These are phyloP conservation scores for Nicotiana sylvestris DNA, from an alignment of 257 asterid species.

Conservation along the genomic window DNA sequence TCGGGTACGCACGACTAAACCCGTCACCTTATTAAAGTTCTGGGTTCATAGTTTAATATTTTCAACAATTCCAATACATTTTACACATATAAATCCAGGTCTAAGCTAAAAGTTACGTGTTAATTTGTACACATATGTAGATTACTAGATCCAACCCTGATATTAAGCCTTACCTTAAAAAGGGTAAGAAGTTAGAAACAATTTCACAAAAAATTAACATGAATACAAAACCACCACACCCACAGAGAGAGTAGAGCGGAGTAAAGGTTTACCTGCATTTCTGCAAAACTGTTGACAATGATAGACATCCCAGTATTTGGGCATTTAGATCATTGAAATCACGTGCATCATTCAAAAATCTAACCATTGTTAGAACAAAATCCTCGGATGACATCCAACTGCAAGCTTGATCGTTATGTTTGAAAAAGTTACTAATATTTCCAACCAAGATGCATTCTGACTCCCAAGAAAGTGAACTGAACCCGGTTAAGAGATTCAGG, in stretches of 20 bases:
- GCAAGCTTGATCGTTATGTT: slow-evolving; percentile 29
- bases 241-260: neutral
- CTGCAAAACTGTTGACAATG: slow-evolving; percentile 51
- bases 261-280: slow-evolving; percentile 50
- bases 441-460: slow-evolving; percentile 46
- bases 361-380: slow-evolving; percentile 34
- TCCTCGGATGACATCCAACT: slow-evolving; percentile 26
- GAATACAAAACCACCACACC: neutral
- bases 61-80: too few relatives aligned
- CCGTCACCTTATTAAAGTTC: too few relatives aligned
- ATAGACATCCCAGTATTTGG: slow-evolving; percentile 58
- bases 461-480: slow-evolving; percentile 67
- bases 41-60: too few relatives aligned
- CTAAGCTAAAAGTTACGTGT: too few relatives aligned
- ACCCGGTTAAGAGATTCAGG: slow-evolving; percentile 29
- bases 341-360: slow-evolving; percentile 63
- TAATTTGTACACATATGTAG: too few relatives aligned
- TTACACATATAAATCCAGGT: too few relatives aligned
- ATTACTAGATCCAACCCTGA: too few relatives aligned
- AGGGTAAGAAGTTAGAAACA: neutral
- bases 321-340: slow-evolving; percentile 50
- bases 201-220: neutral
- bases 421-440: slow-evolving; percentile 35
- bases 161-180: neutral
- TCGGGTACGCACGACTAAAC: too few relatives aligned